Base-by-base conservation (phyloP, 768 basidiomycete genomes). In the Mycena rebaudengoi region DNA sequence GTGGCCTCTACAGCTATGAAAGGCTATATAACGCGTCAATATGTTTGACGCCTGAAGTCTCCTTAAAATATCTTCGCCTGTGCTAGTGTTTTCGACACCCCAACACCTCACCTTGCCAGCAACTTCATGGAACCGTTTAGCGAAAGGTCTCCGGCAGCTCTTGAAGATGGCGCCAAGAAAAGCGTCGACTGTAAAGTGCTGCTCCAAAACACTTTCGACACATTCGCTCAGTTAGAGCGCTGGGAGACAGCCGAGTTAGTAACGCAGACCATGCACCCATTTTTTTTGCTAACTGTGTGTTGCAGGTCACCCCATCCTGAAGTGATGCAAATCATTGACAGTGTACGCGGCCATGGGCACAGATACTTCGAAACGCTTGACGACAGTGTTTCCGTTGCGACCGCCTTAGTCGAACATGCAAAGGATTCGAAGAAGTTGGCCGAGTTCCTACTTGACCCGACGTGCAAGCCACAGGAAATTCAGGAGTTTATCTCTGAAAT, bases 251-350 rank as follows among this genome's bases (percentile, higher is more conserved):
- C 63, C 12, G 51, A 59, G 63, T 53, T 5, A 43, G 51, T 37
- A 48, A 29, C n/a, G 46, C 16, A 10, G 21, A 18, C 16, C 25
- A 20, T 7, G 28, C 52, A 14, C 23, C 33, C 49, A 20, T 12
- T 26, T 14, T 26, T 6, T 7, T 18, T 32, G 18, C 41, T 40
- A 6, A 56, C 16, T 39, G 11, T 16, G 18, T 41, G 33, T 44
- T 32, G n/a, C 28, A 71, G 70, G 23, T 69, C 70, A 5, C 57
- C 58, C 4, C 28, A 59, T 41, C 21, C 43, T 51, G 43, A 45
- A 21, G 68, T 71, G 20, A 57, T 25, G 51, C 56, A 61, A 12
- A 62, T 67, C 23, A 71, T 71, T 13, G 1, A n/a, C 8, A 35
- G n/a, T 33, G 66, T 71, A 5, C 66, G 52, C 8, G n/a, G 40